Conservation (phyloP, 805 yeast genomes). For the Cyberlindnera americana region DNA sequence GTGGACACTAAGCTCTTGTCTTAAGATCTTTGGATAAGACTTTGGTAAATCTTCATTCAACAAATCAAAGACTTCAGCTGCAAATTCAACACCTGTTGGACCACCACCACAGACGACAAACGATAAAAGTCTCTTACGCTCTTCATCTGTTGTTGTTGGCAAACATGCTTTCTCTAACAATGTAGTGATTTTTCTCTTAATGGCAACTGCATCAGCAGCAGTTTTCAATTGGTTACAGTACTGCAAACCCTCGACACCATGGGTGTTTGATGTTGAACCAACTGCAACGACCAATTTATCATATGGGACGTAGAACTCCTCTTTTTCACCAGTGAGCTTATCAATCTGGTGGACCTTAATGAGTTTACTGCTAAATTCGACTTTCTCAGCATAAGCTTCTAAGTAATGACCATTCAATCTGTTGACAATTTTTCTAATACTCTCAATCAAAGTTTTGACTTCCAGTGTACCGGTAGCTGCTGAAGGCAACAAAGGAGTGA, state of each 20-base stretch:
- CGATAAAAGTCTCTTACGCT: slow-evolving; percentile 55
- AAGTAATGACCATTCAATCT: slow-evolving; percentile 56
- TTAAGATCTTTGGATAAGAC: slow-evolving; percentile 53
- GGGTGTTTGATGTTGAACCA: slow-evolving; percentile 66
- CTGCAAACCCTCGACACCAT: slow-evolving; percentile 68
- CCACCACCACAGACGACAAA: slow-evolving; percentile 75
- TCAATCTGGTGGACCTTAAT: slow-evolving; percentile 50
- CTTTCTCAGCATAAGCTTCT: slow-evolving; percentile 58
- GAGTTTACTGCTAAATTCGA: slow-evolving; percentile 52
- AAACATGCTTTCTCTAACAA: slow-evolving; percentile 60
- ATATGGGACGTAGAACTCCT: slow-evolving; percentile 61
- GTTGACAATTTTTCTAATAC: slow-evolving; percentile 54
- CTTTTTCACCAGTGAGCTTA: slow-evolving; percentile 37
- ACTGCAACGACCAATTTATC: slow-evolving; percentile 67
- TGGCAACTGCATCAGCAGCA: slow-evolving; percentile 58
- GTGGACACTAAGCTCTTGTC: slow-evolving; percentile 64
- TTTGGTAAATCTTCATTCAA: slow-evolving; percentile 60
- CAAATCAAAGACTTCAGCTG: slow-evolving; percentile 66
- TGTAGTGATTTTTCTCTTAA: slow-evolving; percentile 51
- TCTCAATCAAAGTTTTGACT: slow-evolving; percentile 59
- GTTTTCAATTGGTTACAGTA: slow-evolving; percentile 60
- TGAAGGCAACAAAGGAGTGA: slow-evolving; percentile 66
- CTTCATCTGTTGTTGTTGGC: slow-evolving; percentile 62
- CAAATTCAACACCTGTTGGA: slow-evolving; percentile 72
- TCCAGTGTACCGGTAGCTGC: slow-evolving; percentile 72